These are phyloP conservation scores for Chytriomyces sp. DNA, from an alignment of 192 early-diverging fungal species.

Conservation along the genomic window DNA sequence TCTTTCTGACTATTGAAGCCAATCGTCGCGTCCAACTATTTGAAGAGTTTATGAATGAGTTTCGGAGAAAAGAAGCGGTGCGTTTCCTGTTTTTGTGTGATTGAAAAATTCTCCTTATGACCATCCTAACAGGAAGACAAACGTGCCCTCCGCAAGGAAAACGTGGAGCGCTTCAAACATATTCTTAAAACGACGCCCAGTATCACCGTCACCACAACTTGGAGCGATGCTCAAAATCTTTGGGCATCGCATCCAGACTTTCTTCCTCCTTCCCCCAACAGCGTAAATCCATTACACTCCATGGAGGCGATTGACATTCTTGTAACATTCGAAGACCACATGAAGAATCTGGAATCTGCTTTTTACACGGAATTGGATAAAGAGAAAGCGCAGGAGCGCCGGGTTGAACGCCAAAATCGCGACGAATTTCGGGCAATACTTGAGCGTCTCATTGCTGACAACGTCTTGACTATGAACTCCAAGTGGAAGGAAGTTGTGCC, in stretches of 20 bases:
- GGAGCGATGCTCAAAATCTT: constrained; percentile 57
- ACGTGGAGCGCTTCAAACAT: constrained; percentile 61
- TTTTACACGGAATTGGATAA: constrained; percentile 48
- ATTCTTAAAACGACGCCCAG: constrained; percentile 56
- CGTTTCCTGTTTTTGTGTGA: not conserved
- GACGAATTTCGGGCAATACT: constrained; percentile 64
- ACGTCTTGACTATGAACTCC: constrained; percentile 67
- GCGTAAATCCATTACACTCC: constrained; percentile 51
- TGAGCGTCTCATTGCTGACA: constrained; percentile 56
- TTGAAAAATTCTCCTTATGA: not conserved
- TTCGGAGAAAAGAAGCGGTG: constrained; percentile 67
- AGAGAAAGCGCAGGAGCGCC: constrained; percentile 40
- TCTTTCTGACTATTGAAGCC: constrained; percentile 66
- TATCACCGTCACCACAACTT: constrained; percentile 64
- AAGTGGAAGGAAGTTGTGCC: constrained; percentile 88
- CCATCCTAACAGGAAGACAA: constrained; percentile 51
- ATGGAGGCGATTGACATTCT: constrained; percentile 85
- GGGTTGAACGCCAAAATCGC: constrained; percentile 74
- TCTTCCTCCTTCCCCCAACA: constrained; percentile 13
- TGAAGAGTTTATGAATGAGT: constrained; percentile 72
- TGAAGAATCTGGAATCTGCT: constrained; percentile 65
- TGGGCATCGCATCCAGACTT: constrained; percentile 58
- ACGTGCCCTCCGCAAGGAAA: constrained; percentile 58
- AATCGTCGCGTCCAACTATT: constrained; percentile 65
- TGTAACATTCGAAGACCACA: constrained; percentile 78